Evolutionary conservation across 176 grass and related monocot genomes (phyloP).

Genomic region (Triticum timopheevii): DNA sequence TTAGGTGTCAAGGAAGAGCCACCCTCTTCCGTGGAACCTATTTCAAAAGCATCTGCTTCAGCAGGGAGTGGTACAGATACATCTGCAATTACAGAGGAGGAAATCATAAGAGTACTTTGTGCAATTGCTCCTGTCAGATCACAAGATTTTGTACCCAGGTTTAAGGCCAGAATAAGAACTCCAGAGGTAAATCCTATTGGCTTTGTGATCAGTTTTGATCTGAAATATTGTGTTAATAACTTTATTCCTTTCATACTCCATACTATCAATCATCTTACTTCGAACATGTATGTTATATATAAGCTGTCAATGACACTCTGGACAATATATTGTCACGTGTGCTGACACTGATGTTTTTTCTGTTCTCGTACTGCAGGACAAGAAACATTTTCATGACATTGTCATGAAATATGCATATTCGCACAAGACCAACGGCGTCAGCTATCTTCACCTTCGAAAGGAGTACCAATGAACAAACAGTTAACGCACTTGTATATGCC

Average conservation of each 20-base stretch:
- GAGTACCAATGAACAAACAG: constrained; percentile 34
- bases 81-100: constrained; percentile 64
- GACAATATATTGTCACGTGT: too few relatives aligned
- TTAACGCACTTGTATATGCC: constrained; percentile 29
- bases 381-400: constrained; percentile 34
- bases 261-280: neutral
- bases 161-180: constrained; percentile 47
- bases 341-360: constrained; percentile 3
- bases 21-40: constrained; percentile 27
- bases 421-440: constrained; percentile 27
- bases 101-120: constrained; percentile 62
- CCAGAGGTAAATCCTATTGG: constrained; percentile 28
- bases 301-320: neutral
- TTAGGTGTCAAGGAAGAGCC: constrained; percentile 39
- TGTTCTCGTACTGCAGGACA: constrained; percentile 51
- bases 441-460: constrained; percentile 36
- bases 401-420: constrained; percentile 42
- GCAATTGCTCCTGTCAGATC: constrained; percentile 33
- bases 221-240: constrained; percentile 16
- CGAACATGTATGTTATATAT: neutral
- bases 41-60: constrained; percentile 33
- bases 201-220: constrained; percentile 8
- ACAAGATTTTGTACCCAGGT: constrained; percentile 60
- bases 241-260: constrained; percentile 2
- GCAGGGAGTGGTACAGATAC: neutral